A percentile compares a stretch with the other conserved stretches of the same genome.
phyloP scores from a whole-genome alignment of 345 rosid genomes.

The Populus davidiana region DNA sequence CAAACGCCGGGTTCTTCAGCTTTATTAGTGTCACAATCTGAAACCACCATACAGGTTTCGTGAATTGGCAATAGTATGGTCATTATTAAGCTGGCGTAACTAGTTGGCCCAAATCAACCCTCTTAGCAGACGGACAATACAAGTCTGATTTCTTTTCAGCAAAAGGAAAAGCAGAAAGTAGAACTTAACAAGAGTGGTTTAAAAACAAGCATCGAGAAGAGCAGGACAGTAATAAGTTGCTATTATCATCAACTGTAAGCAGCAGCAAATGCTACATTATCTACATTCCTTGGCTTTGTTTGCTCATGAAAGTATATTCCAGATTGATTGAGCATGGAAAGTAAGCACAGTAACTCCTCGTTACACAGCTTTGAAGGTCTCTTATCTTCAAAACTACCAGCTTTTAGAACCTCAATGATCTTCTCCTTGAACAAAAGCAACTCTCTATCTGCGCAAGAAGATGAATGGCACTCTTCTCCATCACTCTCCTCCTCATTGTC shows the following conservation, averaged over 20 bases:
- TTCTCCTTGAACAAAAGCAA: slow-evolving; percentile 53
- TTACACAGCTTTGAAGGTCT: slow-evolving; percentile 75
- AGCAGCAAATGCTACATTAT: slow-evolving; percentile 17
- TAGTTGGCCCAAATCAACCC: too few species aligned
- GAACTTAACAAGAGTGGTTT: too few species aligned
- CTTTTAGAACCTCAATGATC: slow-evolving; percentile 42
- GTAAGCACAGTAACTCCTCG: slow-evolving; percentile 56
- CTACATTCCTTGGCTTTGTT: slow-evolving; percentile 19
- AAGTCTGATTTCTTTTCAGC: neutral
- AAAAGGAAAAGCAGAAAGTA: neutral
- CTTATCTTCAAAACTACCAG: slow-evolving; percentile 59
- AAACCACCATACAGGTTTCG: too few species aligned
- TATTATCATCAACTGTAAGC: slow-evolving; percentile 1
- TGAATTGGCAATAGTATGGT: too few species aligned
- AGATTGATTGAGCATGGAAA: slow-evolving; percentile 59
- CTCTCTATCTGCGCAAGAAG: slow-evolving; percentile 34
- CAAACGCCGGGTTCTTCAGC: too few species aligned
- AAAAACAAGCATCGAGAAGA: neutral
- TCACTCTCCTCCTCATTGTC: slow-evolving; percentile 17
- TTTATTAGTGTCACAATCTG: too few species aligned
- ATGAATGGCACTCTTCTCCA: slow-evolving; percentile 5
- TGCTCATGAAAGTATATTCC: slow-evolving; percentile 59
- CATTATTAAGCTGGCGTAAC: too few species aligned
- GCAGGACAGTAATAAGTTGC: neutral
- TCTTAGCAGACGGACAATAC: too few species aligned